Evolutionary conservation across 192 early-diverging fungal genomes (phyloP).

Genomic region (Mortierella hygrophila): DNA sequence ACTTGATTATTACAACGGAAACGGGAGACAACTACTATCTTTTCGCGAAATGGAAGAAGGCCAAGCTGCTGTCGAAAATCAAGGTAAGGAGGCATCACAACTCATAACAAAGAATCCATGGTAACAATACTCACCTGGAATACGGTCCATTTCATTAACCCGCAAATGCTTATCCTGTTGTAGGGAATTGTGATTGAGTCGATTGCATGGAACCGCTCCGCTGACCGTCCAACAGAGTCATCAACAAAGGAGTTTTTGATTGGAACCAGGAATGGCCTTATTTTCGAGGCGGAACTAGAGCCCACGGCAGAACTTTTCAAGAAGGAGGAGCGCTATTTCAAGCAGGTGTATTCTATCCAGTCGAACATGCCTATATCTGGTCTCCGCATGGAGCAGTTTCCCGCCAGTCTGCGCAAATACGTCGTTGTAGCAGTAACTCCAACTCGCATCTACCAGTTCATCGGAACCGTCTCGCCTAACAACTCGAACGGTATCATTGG

Average conservation of each 20-base stretch:
- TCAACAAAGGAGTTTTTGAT: conserved; percentile 89
- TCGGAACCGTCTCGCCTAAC: conserved; percentile 72
- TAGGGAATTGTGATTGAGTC: conserved; percentile 86
- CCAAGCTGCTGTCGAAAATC: conserved; percentile 82
- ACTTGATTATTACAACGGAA: conserved; percentile 90
- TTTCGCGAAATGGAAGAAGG: conserved; percentile 87
- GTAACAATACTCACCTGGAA: background rate
- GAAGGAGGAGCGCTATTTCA: conserved; percentile 84
- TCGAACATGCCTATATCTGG: conserved; percentile 83
- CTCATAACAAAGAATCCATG: background rate
- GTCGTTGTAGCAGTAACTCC: conserved; percentile 86
- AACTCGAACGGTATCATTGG: conserved; percentile 52
- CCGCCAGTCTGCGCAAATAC: conserved; percentile 77
- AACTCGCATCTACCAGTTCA: conserved; percentile 92
- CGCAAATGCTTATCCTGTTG: background rate
- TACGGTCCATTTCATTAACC: no score
- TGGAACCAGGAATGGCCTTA: conserved; percentile 86
- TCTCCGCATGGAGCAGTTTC: conserved; percentile 86
- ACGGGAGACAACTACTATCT: conserved; percentile 94
- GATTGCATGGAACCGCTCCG: conserved; percentile 89
- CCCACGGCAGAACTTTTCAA: conserved; percentile 88
- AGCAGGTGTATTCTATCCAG: conserved; percentile 79
- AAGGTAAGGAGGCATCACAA: conserved; percentile 63
- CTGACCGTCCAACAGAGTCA: conserved; percentile 59
- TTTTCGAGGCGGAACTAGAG: conserved; percentile 93